Conservation (phyloP, 345 rosid species). For the Clausena lansium region DNA sequence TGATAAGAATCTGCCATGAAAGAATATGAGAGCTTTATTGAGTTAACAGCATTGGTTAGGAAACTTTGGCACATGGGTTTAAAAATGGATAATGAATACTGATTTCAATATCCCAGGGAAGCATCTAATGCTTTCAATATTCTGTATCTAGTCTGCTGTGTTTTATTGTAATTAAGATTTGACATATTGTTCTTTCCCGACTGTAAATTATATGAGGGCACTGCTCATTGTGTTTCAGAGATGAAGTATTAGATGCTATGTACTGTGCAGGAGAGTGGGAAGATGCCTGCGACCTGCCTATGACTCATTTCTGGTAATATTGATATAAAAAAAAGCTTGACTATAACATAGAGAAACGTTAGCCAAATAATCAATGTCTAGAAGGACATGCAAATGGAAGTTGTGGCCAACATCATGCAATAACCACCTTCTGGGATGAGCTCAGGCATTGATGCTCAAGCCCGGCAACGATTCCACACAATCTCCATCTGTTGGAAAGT, state of each 20-base stretch:
- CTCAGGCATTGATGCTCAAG: conserved; percentile 26
- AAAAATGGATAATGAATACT: neutral
- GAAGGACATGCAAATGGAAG: conserved; percentile 9
- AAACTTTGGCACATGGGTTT: conserved; percentile 4
- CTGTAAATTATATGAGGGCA: conserved; percentile 6
- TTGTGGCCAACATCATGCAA: conserved; percentile 8
- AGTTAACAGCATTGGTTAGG: neutral
- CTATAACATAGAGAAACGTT: neutral
- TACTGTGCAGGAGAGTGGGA: neutral
- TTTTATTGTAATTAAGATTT: conserved; percentile 7
- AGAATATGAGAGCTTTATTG: neutral
- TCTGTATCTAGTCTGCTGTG: neutral
- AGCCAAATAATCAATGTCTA: neutral
- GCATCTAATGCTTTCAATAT: neutral
- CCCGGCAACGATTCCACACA: conserved; percentile 17
- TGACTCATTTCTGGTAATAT: neutral
- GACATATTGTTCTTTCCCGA: conserved; percentile 25
- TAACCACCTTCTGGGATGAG: conserved; percentile 4
- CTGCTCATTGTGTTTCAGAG: conserved; percentile 18
- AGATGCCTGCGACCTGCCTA: conserved; percentile 19
- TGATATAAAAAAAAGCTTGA: neutral
- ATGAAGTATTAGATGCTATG: conserved; percentile 34
- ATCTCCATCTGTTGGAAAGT: conserved; percentile 26
- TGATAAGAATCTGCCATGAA: neutral
- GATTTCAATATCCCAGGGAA: neutral